Evolutionary conservation across 495 filamentous ascomycete genomes (phyloP).

Genomic region (Aspergillus saccharolyticus): DNA sequence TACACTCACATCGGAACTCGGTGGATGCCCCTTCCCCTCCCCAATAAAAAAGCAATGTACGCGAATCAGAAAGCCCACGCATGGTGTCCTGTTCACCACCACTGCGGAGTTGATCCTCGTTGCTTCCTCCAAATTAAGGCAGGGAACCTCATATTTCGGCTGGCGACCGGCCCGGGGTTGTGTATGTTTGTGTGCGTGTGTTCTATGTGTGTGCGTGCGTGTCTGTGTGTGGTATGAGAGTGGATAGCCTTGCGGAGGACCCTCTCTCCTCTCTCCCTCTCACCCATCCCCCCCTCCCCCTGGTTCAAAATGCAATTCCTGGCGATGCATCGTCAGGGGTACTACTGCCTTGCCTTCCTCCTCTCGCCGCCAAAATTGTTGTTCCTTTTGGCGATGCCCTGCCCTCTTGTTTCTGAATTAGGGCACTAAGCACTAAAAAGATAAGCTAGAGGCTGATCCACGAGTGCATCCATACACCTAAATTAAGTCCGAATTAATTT

Average conservation of each 20-base stretch:
- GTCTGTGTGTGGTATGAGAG: not conserved
- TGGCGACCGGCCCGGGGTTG: conserved; percentile 7
- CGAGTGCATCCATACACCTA: not conserved
- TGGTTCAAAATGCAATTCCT: conserved; percentile 7
- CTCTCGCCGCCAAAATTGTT: not conserved
- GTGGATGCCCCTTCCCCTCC: not conserved
- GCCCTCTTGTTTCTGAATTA: not conserved
- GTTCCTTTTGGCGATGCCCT: not conserved
- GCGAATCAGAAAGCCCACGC: conserved; percentile 6
- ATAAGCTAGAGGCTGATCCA: not conserved
- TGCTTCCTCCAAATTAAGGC: conserved; percentile 7
- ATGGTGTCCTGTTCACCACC: conserved; percentile 12
- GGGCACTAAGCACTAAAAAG: not conserved
- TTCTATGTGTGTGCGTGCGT: not conserved
- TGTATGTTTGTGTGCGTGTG: not conserved
- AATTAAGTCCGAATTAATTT: not conserved
- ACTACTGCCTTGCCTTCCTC: not conserved
- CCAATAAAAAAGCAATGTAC: not conserved
- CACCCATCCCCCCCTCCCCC: too few species aligned
- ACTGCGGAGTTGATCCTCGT: conserved; percentile 22
- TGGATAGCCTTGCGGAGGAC: not conserved
- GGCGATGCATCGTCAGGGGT: not conserved
- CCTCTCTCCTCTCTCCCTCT: not conserved
- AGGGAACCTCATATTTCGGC: conserved; percentile 11
- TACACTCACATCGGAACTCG: not conserved